phyloP scores from a whole-genome alignment of 805 yeast species.

The Pichia californica region DNA sequence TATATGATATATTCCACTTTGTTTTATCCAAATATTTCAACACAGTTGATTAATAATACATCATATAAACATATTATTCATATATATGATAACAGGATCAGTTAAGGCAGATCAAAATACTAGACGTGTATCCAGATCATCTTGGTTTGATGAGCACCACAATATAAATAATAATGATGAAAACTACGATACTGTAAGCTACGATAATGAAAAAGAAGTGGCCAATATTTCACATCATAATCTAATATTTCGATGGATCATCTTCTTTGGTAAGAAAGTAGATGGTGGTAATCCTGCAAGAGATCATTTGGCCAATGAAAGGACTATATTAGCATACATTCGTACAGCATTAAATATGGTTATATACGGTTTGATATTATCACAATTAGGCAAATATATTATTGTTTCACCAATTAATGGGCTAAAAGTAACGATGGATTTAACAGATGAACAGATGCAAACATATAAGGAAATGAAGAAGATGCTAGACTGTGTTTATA shows the following conservation, averaged over 20 bases:
- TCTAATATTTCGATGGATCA: background rate
- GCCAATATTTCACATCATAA: no score
- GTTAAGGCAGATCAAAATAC: no score
- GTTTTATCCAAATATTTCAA: no score
- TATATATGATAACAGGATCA: no score
- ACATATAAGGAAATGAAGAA: background rate
- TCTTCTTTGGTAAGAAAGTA: background rate
- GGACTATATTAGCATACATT: slow-evolving; percentile 56
- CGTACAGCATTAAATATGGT: slow-evolving; percentile 48
- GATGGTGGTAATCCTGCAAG: slow-evolving; percentile 32
- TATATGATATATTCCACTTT: no score
- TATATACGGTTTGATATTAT: slow-evolving; percentile 47
- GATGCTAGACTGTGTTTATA: slow-evolving; percentile 8
- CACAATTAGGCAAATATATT: slow-evolving; percentile 43
- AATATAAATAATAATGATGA: no score
- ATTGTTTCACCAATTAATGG: slow-evolving; percentile 13
- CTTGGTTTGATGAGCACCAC: no score
- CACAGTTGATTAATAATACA: no score
- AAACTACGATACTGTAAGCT: background rate
- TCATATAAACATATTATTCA: no score
- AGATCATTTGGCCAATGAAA: slow-evolving; percentile 56
- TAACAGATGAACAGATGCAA: background rate
- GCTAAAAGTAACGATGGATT: background rate
- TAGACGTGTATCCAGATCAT: no score
- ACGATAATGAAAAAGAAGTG: background rate